Conservation (phyloP, 2,329 filamentous ascomycete species). For the Aspergillus clavatus region DNA sequence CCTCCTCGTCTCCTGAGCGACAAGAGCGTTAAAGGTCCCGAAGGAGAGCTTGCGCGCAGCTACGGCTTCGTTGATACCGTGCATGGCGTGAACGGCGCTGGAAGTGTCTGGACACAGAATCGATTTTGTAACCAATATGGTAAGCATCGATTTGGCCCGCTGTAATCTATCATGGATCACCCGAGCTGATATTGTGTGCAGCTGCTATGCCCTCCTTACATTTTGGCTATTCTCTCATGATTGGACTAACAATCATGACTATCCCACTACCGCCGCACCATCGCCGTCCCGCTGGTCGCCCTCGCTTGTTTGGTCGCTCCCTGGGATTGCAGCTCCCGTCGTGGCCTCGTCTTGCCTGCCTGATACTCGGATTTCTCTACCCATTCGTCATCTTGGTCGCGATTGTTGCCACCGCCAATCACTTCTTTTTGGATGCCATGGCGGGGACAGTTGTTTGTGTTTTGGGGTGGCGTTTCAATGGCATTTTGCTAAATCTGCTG, state of each 20-base stretch:
- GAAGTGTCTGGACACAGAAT: slow-evolving; percentile 68
- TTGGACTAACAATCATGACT: slow-evolving; percentile 64
- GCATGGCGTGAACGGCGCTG: slow-evolving; percentile 53
- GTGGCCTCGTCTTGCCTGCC: slow-evolving; percentile 49
- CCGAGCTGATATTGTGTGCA: slow-evolving; percentile 22
- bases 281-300: slow-evolving; percentile 33
- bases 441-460: slow-evolving; percentile 62
- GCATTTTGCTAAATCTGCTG: slow-evolving; percentile 57
- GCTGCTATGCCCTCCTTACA: slow-evolving; percentile 72
- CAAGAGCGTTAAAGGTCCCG: slow-evolving; percentile 48
- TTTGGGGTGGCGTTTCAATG: slow-evolving; percentile 57
- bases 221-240: slow-evolving; percentile 69
- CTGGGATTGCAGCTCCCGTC: slow-evolving; percentile 41
- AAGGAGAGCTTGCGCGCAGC: slow-evolving; percentile 56
- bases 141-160: slow-evolving; percentile 27
- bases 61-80: slow-evolving; percentile 58
- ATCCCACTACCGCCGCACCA: slow-evolving; percentile 58
- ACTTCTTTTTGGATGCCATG: slow-evolving; percentile 66
- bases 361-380: slow-evolving; percentile 56
- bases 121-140: slow-evolving; percentile 72
- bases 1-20: slow-evolving; percentile 55
- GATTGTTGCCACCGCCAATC: slow-evolving; percentile 68
- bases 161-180: neutral
- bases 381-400: slow-evolving; percentile 61
- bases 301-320: slow-evolving; percentile 30